Conservation (phyloP, 1,284 basidiomycete genomes). For the Pyrrhoderma noxium region DNA sequence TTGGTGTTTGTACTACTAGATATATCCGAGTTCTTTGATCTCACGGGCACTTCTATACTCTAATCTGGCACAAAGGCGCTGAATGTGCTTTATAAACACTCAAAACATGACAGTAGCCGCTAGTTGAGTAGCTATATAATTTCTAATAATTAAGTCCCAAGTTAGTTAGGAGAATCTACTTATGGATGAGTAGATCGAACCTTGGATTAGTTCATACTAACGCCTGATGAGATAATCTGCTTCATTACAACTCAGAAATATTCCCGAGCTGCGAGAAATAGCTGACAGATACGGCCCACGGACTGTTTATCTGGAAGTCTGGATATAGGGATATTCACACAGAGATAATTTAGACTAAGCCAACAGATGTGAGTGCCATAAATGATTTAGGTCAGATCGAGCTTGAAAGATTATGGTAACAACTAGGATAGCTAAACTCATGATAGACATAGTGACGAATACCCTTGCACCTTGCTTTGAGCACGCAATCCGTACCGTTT, state of each 20-base stretch:
- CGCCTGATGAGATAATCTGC: conserved; percentile 6
- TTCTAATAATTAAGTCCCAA: conserved; percentile 38
- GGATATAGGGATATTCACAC: conserved; percentile 32
- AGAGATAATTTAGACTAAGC: conserved; percentile 31
- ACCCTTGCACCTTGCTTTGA: no score
- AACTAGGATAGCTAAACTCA: no score
- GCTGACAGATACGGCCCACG: conserved; percentile 33
- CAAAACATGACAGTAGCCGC: conserved; percentile 42
- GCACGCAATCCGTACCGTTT: no score
- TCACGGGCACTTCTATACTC: conserved; percentile 25
- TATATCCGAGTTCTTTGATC: conserved; percentile 27
- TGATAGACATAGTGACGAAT: no score
- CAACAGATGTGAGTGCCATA: conserved; percentile 29
- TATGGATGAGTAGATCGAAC: conserved; percentile 20
- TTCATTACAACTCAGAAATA: conserved; percentile 25
- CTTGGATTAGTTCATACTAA: not conserved
- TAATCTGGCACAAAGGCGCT: conserved; percentile 29
- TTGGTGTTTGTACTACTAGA: conserved; percentile 2
- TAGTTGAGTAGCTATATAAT: conserved; percentile 32
- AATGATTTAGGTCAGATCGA: no score
- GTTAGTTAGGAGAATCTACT: conserved; percentile 33
- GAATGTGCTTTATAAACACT: conserved; percentile 36
- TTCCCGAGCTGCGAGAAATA: conserved; percentile 27
- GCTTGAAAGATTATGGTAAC: conserved; percentile 2
- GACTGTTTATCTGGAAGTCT: conserved; percentile 33